Base-by-base conservation (phyloP, 2,329 filamentous ascomycete species). In the Botryotinia narcissicola region DNA sequence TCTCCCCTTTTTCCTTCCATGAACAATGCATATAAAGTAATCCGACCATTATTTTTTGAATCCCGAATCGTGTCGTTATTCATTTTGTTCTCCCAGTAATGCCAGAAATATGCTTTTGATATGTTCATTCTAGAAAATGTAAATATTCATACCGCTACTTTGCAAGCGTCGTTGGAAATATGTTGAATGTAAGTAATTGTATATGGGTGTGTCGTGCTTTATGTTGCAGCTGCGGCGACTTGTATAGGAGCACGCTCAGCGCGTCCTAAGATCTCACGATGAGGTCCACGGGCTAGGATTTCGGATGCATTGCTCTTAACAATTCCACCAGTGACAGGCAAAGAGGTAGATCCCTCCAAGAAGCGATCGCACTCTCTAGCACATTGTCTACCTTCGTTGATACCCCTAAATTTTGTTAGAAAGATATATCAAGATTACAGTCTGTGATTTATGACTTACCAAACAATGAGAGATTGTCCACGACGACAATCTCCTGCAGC, bases 401-500 rank as follows among this genome's bases (percentile, higher is more conserved):
- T 98, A 82, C 95, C 95, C 92, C 91, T 92, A 70, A 68, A 46
- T 68, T 37, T 1, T 76, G 78, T 86, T 83, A 86, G 84, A 74
- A 75, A 57, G 32, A n/a, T 59, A 32, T 57, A 40, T 25, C 10
- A 42, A 29, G 7, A 35, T 7, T 69, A 61, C 35, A 46, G 12
- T 54, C 10, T n/a, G 54, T 35, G 72, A 61, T 51, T 40, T 61
- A 22, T 61, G 68, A 87, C 90, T 88, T 87, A 93, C 94, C 95
- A 98, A 77, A 98, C 95, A 83, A 98, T 98, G 74, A 98, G 87
- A 73, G 94, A 97, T 85, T 98, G 95, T 73, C 95, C 95, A 81
- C 95, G 92, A 75, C 95, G 92, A 84, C 95, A 98, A 84, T 98
- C 95, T 84, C 95, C 95, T 75, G 95, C 95, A 75, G 95, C 94